These are phyloP conservation scores for Lepiota brunneoincarnata DNA, from an alignment of 768 basidiomycete genomes.

Conservation along the genomic window DNA sequence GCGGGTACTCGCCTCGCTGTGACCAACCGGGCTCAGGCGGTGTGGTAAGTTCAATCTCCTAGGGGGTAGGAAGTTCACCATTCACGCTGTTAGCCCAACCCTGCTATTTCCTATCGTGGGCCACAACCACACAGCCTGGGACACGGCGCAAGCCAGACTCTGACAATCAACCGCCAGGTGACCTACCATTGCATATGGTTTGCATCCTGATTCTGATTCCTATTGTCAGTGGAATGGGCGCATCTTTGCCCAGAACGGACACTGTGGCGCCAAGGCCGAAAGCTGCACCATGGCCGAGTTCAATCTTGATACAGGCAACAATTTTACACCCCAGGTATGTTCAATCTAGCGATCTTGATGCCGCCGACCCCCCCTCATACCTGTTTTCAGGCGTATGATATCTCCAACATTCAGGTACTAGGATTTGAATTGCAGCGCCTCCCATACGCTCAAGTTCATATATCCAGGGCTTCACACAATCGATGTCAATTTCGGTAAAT, in stretches of 20 bases:
- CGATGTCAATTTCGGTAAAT: slow-evolving; percentile 29
- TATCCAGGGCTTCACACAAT: slow-evolving; percentile 33
- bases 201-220: not conserved
- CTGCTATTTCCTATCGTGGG: slow-evolving; percentile 31
- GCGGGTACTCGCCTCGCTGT: slow-evolving; percentile 40
- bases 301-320: slow-evolving; percentile 34
- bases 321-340: slow-evolving; percentile 24
- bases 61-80: not conserved
- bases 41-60: slow-evolving; percentile 19
- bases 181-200: not conserved
- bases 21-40: slow-evolving; percentile 31
- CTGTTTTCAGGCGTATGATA: slow-evolving; percentile 33
- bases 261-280: slow-evolving; percentile 36
- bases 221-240: slow-evolving; percentile 37
- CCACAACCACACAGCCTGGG: slow-evolving; percentile 29
- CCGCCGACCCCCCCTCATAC: not conserved
- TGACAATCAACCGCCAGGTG: slow-evolving; percentile 29
- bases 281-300: slow-evolving; percentile 36
- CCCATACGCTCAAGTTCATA: no score
- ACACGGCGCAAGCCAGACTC: slow-evolving; percentile 23
- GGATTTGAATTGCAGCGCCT: not conserved
- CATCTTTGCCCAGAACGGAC: slow-evolving; percentile 35
- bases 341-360: not conserved
- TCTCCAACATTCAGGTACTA: slow-evolving; percentile 36
- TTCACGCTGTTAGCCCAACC: slow-evolving; percentile 21